Base-by-base conservation (phyloP, 1,284 basidiomycete genomes). In the Takashimella koratensis region DNA sequence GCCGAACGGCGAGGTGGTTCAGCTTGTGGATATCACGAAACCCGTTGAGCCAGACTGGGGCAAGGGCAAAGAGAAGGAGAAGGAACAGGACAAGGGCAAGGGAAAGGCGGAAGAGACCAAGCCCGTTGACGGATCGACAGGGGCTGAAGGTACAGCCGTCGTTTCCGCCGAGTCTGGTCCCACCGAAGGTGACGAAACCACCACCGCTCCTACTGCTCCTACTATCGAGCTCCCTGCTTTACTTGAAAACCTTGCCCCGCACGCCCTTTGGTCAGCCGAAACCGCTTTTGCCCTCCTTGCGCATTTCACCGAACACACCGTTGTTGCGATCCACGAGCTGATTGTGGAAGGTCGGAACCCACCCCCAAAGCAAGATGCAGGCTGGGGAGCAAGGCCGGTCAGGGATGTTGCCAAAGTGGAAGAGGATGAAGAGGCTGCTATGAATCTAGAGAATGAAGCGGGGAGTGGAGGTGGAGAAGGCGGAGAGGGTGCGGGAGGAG, bases 291-390 rank as follows among this genome's bases (percentile, higher is more conserved):
- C 77, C 19, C 79, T 93, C 2, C 71, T 80, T 1, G 72, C 82
- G 1, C 87, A 84, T 71, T 78, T 93, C 20, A 82, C 86, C 2
- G 79, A 81, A 53, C 79, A 80, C 10, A 79, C 80, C 2, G 81
- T 91, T 43, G 61, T 73, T n/a, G 77, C 83, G 40, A 74, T 94
- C 22, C 89, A 86, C 68, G 75, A 80, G 39, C 82, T 93, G 69
- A 87, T 82, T 57, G 76, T 88, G 6, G 85, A 92, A 75, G 90
- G 90, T 79, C 83, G 19, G 82, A 87, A 64, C 82, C 86, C 62
- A 81, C 87, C 3, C 75, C 50, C 88, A 82, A 62, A 59, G 43
- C 55, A 62, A 1, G 71, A 74, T 53, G 20, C 46, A 2, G 88
- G 83, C 60, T 60, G 80, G 81, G 59, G 69, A 4, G 42, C 58